Percentiles rank a stretch among this genome's conserved stretches.
phyloP scores from a whole-genome alignment of 2,329 filamentous ascomycete genomes.

The Fusarium marasasianum region DNA sequence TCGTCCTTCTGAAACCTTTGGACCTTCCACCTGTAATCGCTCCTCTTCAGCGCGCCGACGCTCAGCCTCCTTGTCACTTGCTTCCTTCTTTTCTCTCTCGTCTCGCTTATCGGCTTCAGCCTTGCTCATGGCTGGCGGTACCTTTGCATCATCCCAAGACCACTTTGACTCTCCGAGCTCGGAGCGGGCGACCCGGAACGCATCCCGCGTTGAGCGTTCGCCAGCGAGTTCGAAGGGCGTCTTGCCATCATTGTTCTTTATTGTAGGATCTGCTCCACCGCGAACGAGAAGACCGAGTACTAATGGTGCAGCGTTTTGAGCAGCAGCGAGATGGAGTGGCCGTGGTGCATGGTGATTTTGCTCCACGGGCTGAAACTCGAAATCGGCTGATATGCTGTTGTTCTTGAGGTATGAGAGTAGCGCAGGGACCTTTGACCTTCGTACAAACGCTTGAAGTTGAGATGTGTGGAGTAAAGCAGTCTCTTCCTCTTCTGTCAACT shows the following conservation, averaged over 20 bases:
- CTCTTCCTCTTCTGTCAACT: constrained; percentile 84
- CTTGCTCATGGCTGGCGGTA: constrained; percentile 76
- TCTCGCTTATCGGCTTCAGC: constrained; percentile 76
- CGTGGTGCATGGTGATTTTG: constrained; percentile 84
- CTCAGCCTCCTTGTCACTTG: constrained; percentile 73
- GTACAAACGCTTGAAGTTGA: constrained; percentile 87
- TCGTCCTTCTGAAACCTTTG: constrained; percentile 61
- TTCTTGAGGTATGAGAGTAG: constrained; percentile 84
- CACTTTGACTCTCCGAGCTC: constrained; percentile 81
- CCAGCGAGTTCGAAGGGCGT: constrained; percentile 88
- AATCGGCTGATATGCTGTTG: constrained; percentile 76
- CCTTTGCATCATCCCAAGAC: constrained; percentile 79
- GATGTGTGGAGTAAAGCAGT: constrained; percentile 83
- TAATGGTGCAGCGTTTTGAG: constrained; percentile 81
- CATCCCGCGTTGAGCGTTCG: constrained; percentile 85
- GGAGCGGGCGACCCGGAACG: constrained; percentile 86
- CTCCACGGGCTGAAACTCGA: constrained; percentile 77
- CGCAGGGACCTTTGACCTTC: constrained; percentile 88
- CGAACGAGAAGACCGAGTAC: constrained; percentile 80
- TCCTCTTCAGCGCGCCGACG: constrained; percentile 80
- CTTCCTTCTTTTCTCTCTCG: constrained; percentile 75
- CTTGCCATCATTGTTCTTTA: constrained; percentile 78
- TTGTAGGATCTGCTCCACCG: constrained; percentile 76
- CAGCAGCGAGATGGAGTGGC: constrained; percentile 84
- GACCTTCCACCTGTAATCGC: constrained; percentile 73